Evolutionary conservation across 192 early-diverging fungal genomes (phyloP), one percentile per base, ranked within the genome.

Genomic region (Chytriomyces confervae): DNA sequence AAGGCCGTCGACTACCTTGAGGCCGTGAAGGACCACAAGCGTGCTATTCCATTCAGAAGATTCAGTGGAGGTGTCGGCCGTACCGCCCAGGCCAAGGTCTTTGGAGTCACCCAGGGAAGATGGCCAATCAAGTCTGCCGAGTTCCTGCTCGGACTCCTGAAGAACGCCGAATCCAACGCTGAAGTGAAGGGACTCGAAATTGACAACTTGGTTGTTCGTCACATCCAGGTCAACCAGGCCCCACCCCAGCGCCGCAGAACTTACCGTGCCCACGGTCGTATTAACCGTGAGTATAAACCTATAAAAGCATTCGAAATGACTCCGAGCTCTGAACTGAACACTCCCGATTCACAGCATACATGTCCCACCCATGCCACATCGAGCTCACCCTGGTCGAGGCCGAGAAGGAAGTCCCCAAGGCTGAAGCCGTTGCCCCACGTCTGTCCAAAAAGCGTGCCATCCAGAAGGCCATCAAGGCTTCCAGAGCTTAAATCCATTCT

Each of bases 211-310:
- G 89, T 94, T 73, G 89, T 99, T 83, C 91, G 92, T 89, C 93
- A 96, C 92, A 94, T 98, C 76, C 91, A 95, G 88, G 96, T 99
- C 86, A 97, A 99, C 91, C 93, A 95, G 84, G 97, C 97, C 78
- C 94, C 94, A 82, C 96, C 96, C 89, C 94, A 95, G 86, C 94
- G 97, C 78, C 93, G 97, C 82, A 88, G 97, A 83, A 97, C 95
- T 47, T 97, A 93, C 94, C 94, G 97, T 91, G 97, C 96, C 80
- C 97, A 99, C 91, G 97, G 97, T 91, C 92, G 95, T 82, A 95
- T 95, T 83, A 93, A 93, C 89, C 84, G 36, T 36, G 86, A 86
- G 78, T 78, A n/a, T n/a, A n/a, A n/a, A n/a, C n/a, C n/a, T n/a
- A n/a, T n/a, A n/a, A 36, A 36, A 36, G 0, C 36, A 36, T 36